A percentile compares a stretch with the other conserved stretches of the same genome.
phyloP scores from a whole-genome alignment of 1,139 yeast species.

The Hyphopichia fennica region DNA sequence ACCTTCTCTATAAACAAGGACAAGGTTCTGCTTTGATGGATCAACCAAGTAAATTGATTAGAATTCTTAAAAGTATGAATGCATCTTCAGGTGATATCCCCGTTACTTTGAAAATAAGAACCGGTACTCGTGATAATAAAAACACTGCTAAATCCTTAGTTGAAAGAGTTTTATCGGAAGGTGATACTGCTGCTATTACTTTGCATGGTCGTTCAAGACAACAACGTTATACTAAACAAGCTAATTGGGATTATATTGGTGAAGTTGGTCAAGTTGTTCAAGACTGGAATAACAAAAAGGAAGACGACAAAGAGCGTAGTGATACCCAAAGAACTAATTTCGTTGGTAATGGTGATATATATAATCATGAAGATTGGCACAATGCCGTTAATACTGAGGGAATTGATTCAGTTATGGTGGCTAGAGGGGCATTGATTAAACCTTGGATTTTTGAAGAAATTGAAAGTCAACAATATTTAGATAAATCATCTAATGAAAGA shows the following conservation, averaged over 20 bases:
- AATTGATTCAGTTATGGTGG: slow-evolving; percentile 94
- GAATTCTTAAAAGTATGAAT: slow-evolving; percentile 86
- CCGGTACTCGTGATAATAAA: slow-evolving; percentile 83
- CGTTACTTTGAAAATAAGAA: slow-evolving; percentile 86
- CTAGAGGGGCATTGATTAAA: slow-evolving; percentile 94
- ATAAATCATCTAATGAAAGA: slow-evolving; percentile 87
- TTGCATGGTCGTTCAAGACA: slow-evolving; percentile 95
- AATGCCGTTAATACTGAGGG: slow-evolving; percentile 66
- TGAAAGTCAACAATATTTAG: slow-evolving; percentile 83
- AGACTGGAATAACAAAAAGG: slow-evolving; percentile 52
- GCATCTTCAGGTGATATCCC: slow-evolving; percentile 88
- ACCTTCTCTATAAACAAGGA: slow-evolving; percentile 85
- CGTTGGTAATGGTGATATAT: slow-evolving; percentile 93
- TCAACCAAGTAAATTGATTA: slow-evolving; percentile 75
- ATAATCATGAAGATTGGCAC: slow-evolving; percentile 86
- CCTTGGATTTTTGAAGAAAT: slow-evolving; percentile 99
- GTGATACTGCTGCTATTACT: slow-evolving; percentile 88
- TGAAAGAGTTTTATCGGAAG: slow-evolving; percentile 66
- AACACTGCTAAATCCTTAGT: slow-evolving; percentile 83
- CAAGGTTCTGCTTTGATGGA: slow-evolving; percentile 95
- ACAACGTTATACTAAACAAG: slow-evolving; percentile 86
- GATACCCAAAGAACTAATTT: slow-evolving; percentile 55
- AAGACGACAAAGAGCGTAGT: slow-evolving; percentile 53
- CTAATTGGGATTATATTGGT: slow-evolving; percentile 89
- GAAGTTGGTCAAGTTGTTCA: slow-evolving; percentile 71